Evolutionary conservation across 768 basidiomycete species (phyloP).

Genomic region (Tricholomella constricta): DNA sequence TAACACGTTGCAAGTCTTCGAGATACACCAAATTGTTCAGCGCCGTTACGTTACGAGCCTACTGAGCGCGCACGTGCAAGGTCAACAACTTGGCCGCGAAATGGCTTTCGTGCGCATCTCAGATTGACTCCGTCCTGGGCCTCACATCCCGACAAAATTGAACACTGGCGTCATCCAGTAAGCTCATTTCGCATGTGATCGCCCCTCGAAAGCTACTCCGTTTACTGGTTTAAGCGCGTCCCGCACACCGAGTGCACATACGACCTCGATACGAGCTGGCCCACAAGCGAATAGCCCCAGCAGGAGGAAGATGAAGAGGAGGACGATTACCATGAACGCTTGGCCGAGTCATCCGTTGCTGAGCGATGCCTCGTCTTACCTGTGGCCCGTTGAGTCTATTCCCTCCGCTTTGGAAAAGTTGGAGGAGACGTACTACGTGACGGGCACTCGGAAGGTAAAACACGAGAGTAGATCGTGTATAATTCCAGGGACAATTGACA

Average conservation of each 20-base stretch:
- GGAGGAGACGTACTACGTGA: no score
- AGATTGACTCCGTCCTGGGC: no score
- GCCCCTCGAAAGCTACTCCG: conserved; percentile 16
- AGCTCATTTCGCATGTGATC: conserved; percentile 29
- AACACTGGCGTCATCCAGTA: conserved; percentile 24
- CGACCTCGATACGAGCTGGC: conserved; percentile 12
- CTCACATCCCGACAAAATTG: conserved; percentile 36
- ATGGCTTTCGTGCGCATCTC: no score
- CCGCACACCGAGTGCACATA: conserved; percentile 20
- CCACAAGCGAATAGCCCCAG: conserved; percentile 18
- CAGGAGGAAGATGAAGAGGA: conserved; percentile 19
- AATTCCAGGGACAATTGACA: conserved; percentile 2
- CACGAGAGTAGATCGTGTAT: conserved; percentile 25
- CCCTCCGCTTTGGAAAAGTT: conserved; percentile 20
- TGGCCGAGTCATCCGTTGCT: conserved; percentile 7
- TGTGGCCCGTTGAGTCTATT: conserved; percentile 19
- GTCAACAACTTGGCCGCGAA: no score
- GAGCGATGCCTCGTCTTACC: conserved; percentile 14
- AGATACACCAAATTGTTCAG: no score
- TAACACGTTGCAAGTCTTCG: no score
- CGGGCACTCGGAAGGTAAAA: no score
- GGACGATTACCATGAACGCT: conserved; percentile 13
- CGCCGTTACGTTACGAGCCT: no score
- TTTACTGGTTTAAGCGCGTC: not conserved
- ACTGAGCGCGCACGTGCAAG: no score